Percentiles rank a stretch among this genome's conserved stretches.
phyloP scores from a whole-genome alignment of 1,284 basidiomycete species.

The Leucoagaricus sp. region DNA sequence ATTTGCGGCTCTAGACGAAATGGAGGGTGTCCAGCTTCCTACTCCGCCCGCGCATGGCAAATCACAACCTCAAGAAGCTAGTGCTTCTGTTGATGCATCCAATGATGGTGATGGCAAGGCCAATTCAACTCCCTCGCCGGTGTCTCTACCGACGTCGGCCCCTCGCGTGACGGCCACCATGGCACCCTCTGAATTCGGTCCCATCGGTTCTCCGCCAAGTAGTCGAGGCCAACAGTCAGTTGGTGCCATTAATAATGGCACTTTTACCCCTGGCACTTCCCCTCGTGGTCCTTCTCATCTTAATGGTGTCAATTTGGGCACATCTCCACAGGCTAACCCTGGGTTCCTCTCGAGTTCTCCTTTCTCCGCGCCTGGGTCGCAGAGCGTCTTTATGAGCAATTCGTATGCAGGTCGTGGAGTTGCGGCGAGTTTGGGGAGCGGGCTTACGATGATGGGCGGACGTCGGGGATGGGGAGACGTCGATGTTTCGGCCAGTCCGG shows the following conservation, averaged over 20 bases:
- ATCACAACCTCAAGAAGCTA: constrained; percentile 2
- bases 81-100: not conserved
- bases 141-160: constrained; percentile 46
- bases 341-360: constrained; percentile 56
- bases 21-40: constrained; percentile 35
- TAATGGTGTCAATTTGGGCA: constrained; percentile 38
- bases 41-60: constrained; percentile 14
- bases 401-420: constrained; percentile 34
- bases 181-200: constrained; percentile 61
- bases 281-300: constrained; percentile 32
- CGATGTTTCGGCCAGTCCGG: constrained; percentile 22
- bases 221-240: constrained; percentile 23
- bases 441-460: constrained; percentile 41
- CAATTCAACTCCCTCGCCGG: constrained; percentile 42
- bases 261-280: constrained; percentile 40
- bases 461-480: constrained; percentile 34
- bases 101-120: constrained; percentile 6
- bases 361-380: constrained; percentile 68
- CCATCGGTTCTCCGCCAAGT: constrained; percentile 72
- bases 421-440: constrained; percentile 43
- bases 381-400: constrained; percentile 54
- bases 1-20: constrained; percentile 50
- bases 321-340: constrained; percentile 42
- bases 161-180: constrained; percentile 39
- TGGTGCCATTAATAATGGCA: constrained; percentile 25